A percentile compares a stretch with the other conserved stretches of the same genome.
Evolutionary conservation across 2,329 filamentous ascomycete species (phyloP).

Genomic region (Epichloe hybrida): DNA sequence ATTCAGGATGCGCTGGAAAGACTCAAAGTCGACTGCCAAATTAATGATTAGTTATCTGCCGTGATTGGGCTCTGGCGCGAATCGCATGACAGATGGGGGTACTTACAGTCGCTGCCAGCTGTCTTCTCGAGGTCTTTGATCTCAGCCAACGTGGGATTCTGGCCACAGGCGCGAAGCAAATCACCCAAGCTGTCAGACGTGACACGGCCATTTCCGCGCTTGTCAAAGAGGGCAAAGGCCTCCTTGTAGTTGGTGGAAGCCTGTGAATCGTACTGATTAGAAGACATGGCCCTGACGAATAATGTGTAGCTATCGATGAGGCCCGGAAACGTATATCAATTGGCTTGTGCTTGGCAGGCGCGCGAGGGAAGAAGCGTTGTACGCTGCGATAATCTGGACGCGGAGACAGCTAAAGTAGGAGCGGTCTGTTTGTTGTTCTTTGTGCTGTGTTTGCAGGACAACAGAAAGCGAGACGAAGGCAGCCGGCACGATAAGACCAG

Average conservation of each 20-base stretch:
- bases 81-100: background rate
- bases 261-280: constrained; percentile 44
- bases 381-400: background rate
- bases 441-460: background rate
- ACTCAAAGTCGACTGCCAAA: constrained; percentile 84
- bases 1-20: constrained; percentile 93
- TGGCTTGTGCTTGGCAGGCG: background rate
- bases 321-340: background rate
- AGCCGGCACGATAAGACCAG: background rate
- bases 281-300: constrained; percentile 23
- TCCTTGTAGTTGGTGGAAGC: constrained; percentile 98
- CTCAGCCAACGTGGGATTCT: constrained; percentile 92
- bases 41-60: background rate
- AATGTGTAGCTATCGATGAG: background rate
- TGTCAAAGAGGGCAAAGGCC: constrained; percentile 98
- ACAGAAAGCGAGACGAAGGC: background rate
- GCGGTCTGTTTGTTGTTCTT: background rate
- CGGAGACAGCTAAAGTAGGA: background rate
- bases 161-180: constrained; percentile 87
- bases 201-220: constrained; percentile 92
- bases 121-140: constrained; percentile 85
- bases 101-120: constrained; percentile 82
- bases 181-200: constrained; percentile 78
- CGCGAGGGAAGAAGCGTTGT: background rate
- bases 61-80: no score